Base-by-base conservation (phyloP, 2,329 filamentous ascomycete species). In the Elsinoe ampelina region DNA sequence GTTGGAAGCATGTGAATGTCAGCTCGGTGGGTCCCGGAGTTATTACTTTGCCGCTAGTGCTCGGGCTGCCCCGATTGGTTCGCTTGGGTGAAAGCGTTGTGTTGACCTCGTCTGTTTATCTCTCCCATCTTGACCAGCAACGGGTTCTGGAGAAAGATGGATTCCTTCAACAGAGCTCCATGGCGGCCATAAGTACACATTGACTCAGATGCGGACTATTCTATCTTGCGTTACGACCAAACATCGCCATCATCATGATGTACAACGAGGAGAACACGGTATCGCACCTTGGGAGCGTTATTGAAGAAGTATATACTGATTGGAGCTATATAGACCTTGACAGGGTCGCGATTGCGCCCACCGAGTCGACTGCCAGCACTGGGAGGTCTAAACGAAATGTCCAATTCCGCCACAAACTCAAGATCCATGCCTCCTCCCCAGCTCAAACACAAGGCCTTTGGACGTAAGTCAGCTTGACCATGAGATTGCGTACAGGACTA, bases 371-470 rank as follows among this genome's bases (percentile, higher is more conserved):
- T 68, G 26, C 63, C 63, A 20, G 66, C 68, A 7, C 60, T 62
- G 11, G 61, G 61, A 60, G 66, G 68, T 45, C 72, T 82, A 39
- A 67, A 66, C 58, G 80, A 82, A 63, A 71, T 81, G 67, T 77
- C 73, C 30, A 70, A 75, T 3, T 73, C 78, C 11, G 73, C 72
- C 39, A 76, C 75, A 61, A 85, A 85, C 66, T 70, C 74, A 62
- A 77, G 80, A 54, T 68, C 66, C 35, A 58, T 56, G 67, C 69
- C 70, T 51, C 73, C 75, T 10, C 71, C 72, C 15, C 19, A 68
- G 71, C 64, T 69, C 57, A 81, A 81, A 62, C 75, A 79, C 62
- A 80, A 78, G 66, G 75, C 76, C 54, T 72, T 73, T 38, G 74
- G 74, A 59, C 68, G 77, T 77, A 72, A 67, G 67, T 20, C 35